Percentiles rank a stretch among this genome's conserved stretches.
Evolutionary conservation across 495 filamentous ascomycete genomes (phyloP).

Genomic region (Collariella sp.): DNA sequence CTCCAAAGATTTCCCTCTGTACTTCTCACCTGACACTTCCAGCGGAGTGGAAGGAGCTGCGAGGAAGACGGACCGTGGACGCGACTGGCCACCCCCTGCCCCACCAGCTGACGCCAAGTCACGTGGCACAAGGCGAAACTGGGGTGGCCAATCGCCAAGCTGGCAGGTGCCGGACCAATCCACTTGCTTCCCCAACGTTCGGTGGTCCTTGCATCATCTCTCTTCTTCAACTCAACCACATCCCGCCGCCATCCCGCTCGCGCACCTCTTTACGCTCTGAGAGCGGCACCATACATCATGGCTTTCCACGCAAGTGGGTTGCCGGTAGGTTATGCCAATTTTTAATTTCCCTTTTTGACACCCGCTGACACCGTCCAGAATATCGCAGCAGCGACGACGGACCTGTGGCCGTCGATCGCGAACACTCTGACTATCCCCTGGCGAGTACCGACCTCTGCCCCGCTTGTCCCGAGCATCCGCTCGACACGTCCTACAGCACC

Average conservation of each 20-base stretch:
- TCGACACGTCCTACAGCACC: neutral
- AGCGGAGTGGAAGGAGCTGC: too few species aligned
- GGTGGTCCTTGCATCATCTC: slow-evolving; percentile 13
- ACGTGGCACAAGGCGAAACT: slow-evolving; percentile 12
- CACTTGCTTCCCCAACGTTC: slow-evolving; percentile 8
- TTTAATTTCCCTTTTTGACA: neutral
- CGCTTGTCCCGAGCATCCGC: slow-evolving; percentile 5
- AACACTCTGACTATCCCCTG: slow-evolving; percentile 39
- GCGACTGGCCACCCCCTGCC: too few species aligned
- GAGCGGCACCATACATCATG: slow-evolving; percentile 25
- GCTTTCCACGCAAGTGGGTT: slow-evolving; percentile 37
- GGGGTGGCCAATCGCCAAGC: slow-evolving; percentile 12
- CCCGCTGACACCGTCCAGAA: slow-evolving; percentile 21
- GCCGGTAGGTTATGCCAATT: slow-evolving; percentile 27
- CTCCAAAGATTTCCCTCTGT: too few species aligned
- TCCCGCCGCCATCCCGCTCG: slow-evolving; percentile 7
- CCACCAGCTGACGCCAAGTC: slow-evolving; percentile 11
- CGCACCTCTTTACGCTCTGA: neutral
- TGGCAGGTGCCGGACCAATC: slow-evolving; percentile 8
- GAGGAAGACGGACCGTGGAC: too few species aligned
- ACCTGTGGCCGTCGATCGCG: slow-evolving; percentile 49
- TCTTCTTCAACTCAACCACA: neutral
- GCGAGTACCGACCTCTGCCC: slow-evolving; percentile 18
- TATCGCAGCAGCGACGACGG: slow-evolving; percentile 42
- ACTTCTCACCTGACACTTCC: too few species aligned